Evolutionary conservation across 1,284 basidiomycete species (phyloP), one percentile per base, ranked within the genome.

Genomic region (Pascua sp.): DNA sequence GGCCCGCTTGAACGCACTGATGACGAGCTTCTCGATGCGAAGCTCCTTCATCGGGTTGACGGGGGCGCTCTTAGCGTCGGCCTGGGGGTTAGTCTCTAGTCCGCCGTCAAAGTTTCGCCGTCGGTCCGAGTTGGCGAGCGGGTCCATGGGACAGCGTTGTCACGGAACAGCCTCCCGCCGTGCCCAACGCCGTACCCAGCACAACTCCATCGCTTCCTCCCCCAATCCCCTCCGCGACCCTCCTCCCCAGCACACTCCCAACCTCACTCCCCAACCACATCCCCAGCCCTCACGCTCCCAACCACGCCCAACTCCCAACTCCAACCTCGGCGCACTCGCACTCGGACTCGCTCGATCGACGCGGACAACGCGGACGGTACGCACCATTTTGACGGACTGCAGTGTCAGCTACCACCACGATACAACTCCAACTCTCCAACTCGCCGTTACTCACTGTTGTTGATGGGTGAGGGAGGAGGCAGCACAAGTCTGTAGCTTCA

Each of bases 21-120:
- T 93, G 82, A 98, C 94, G 78, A 98, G 89, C 86, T 98, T 98
- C 83, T 97, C 94, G 78, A 98, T 94, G 72, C 86, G 86, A 72
- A 92, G 90, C 83, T 98, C 94, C 84, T 88, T 89, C 91, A 93
- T 93, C 76, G 86, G 85, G 84, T 93, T 93, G 73, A 86, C 85
- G 77, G 90, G 89, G 78, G 88, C 82, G 68, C 87, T 88, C 81
- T 91, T 91, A 81, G 86, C 82, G 76, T 92, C 91, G 81, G 90
- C 89, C 90, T 92, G 73, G 52, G n/a, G 37, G 51, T 53, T 39
- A 53, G 51, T 24, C 16, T 32, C 24, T 7, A 32, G n/a, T 32
- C 24, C 4, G 7, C 4, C 24, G 24, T 32, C 24, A 16, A 13
- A 39, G n/a, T n/a, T 51, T 18, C 4, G 24, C 42, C 13, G 17